Base-by-base conservation (phyloP, 139 green algal species). In the Astrephomene gubernaculifera region DNA sequence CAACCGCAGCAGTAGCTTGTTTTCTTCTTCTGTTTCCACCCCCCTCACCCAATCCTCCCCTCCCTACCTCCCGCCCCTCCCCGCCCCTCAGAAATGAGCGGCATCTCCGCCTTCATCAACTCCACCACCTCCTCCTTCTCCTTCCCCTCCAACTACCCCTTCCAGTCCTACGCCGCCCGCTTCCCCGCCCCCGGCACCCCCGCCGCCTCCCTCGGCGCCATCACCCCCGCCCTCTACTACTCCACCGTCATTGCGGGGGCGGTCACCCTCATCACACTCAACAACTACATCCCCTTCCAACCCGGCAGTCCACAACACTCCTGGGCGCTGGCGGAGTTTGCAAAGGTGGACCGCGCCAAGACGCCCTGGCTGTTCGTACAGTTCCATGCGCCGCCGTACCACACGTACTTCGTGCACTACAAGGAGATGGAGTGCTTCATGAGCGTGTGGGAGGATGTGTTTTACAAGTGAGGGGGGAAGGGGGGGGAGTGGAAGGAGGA, bases 401-500 rank as follows among this genome's bases (percentile, higher is more conserved):
- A 88, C 82, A 85, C 79, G 9, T 88, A 88, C 87, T 57, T 29
- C 52, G 33, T 31, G 24, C 82, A 88, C 68, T 89, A 89, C 75
- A 87, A 90, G 83, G 83, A 91, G 75, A 68, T 78, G 71, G 86
- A 93, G 43, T 88, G 81, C 86, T 89, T 93, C 72, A 35, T 53
- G n/a, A 75, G 41, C 53, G 57, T 87, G 31, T 90, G 63, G 29
- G 86, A 93, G 85, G 33, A 78, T 35, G 19, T 90, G 2, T 85
- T 93, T 38, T 91, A 91, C 68, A 14, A 81, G 87, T 82, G 75
- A 84, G 73, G 39, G 33, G 8, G 24, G 24, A 44, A 57, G 49
- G 14, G 17, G 49, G 49, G 49, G 12, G 14, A 17, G 49, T 57
- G 49, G 14, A 17, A n/a, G n/a, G n/a, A n/a, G n/a, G n/a, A n/a